These are phyloP conservation scores for Hamigera avellanea DNA, from an alignment of 495 filamentous ascomycete genomes.

Conservation along the genomic window DNA sequence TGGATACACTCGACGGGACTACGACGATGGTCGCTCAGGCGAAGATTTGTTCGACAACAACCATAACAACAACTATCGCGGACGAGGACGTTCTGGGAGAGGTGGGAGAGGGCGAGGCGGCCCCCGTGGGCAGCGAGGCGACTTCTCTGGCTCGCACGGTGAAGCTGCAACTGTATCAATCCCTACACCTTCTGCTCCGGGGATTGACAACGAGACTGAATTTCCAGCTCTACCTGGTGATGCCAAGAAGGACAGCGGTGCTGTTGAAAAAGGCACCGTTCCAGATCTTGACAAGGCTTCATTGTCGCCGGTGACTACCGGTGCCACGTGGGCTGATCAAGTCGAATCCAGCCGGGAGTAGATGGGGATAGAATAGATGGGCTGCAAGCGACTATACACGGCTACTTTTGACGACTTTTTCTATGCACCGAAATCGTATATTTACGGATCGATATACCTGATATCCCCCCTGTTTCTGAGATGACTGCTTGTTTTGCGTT, in stretches of 20 bases:
- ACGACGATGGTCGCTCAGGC: conserved; percentile 14
- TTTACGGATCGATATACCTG: no score
- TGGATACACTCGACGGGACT: conserved; percentile 23
- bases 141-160: conserved; percentile 3
- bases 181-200: conserved; percentile 9
- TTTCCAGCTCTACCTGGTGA: conserved; percentile 33
- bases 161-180: conserved; percentile 7
- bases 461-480: no score
- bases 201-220: conserved; percentile 20
- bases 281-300: neutral
- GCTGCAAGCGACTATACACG: no score
- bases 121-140: conserved; percentile 19
- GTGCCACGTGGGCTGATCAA: conserved; percentile 20
- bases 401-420: no score
- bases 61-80: no score
- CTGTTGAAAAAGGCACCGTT: no score
- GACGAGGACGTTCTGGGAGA: conserved; percentile 16
- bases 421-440: no score
- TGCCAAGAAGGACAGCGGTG: conserved; percentile 10
- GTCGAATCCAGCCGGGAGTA: conserved; percentile 8
- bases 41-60: no score
- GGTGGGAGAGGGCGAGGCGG: conserved; percentile 23
- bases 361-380: no score
- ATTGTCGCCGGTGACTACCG: conserved; percentile 12
- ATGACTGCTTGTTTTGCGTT: no score